phyloP scores from a whole-genome alignment of 2,329 filamentous ascomycete genomes.

The Fusarium sambucinum region DNA sequence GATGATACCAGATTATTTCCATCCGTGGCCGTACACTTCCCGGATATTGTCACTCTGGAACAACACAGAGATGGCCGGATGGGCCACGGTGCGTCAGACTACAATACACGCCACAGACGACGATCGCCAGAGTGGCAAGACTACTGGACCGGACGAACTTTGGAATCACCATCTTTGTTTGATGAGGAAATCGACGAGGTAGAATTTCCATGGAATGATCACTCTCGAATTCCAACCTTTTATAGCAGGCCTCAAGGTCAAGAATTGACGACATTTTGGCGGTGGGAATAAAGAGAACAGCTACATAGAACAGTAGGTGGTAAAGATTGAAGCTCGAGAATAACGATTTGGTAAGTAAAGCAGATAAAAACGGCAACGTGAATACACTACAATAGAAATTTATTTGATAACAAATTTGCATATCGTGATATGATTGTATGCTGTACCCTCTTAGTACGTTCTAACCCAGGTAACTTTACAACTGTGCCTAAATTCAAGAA shows the following conservation, averaged over 20 bases:
- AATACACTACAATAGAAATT: too few species aligned
- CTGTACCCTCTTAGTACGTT: too few species aligned
- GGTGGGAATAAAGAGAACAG: too few species aligned
- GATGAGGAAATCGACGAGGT: neutral
- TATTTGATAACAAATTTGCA: too few species aligned
- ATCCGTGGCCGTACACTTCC: neutral
- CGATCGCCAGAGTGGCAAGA: neutral
- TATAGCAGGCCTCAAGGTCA: neutral
- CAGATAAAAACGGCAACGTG: too few species aligned
- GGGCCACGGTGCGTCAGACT: fast-evolving
- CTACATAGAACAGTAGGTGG: too few species aligned
- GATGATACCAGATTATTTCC: neutral
- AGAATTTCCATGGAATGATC: neutral
- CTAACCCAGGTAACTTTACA: too few species aligned
- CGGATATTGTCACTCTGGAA: neutral
- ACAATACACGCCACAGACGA: neutral
- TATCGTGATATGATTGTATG: too few species aligned
- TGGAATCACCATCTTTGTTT: fast-evolving
- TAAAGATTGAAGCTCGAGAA: too few species aligned
- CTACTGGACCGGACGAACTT: neutral
- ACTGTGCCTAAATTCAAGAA: too few species aligned
- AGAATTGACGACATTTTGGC: neutral
- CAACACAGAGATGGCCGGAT: neutral
- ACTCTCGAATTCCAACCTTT: neutral
- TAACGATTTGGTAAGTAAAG: too few species aligned